Conservation (phyloP, 306 rosid species). For the Mimosa bimucronata region DNA sequence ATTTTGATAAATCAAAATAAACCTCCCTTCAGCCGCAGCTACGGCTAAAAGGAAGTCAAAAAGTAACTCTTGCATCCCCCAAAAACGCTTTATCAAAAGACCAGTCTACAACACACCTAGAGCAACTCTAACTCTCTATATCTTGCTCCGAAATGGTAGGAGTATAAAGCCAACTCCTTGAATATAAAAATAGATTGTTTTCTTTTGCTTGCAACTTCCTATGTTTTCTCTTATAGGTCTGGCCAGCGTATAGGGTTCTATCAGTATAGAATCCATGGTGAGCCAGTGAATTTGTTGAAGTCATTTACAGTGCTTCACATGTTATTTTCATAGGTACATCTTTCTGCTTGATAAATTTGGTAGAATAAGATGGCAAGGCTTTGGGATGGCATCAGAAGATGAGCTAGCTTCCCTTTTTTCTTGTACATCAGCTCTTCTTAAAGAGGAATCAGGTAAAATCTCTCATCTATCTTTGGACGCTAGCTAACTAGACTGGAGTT, state of each 20-base stretch:
- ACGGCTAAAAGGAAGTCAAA: no score
- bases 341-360: conserved; percentile 87
- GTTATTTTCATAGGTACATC: conserved; percentile 56
- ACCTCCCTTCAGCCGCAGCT: no score
- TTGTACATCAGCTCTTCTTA: conserved; percentile 65
- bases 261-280: conserved; percentile 23
- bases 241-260: not conserved
- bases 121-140: no score
- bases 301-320: conserved; percentile 10
- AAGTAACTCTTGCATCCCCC: no score
- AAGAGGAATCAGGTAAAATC: conserved; percentile 53
- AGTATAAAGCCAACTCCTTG: no score
- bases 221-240: no score
- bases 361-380: conserved; percentile 93
- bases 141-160: no score
- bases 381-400: conserved; percentile 71
- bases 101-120: no score
- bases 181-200: no score
- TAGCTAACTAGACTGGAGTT: not conserved
- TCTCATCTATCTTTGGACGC: not conserved
- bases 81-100: no score
- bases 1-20: no score
- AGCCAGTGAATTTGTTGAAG: conserved; percentile 3
- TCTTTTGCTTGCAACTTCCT: no score
- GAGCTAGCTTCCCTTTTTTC: conserved; percentile 71